These are phyloP conservation scores for Fusarium coffeatum DNA, from an alignment of 2,329 filamentous ascomycete genomes.

Conservation along the genomic window DNA sequence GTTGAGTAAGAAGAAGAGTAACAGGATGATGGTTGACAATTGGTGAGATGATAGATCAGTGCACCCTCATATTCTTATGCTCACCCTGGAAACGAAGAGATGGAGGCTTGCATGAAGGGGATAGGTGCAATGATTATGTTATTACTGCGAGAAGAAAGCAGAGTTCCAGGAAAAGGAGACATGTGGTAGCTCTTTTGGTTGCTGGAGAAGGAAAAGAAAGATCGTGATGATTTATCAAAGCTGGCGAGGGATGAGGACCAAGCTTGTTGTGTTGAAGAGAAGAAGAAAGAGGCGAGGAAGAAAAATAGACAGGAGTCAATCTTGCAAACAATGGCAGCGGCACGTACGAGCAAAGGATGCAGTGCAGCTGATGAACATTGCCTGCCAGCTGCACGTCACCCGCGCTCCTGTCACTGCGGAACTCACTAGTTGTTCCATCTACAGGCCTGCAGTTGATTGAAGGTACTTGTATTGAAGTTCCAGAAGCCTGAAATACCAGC, in stretches of 20 bases:
- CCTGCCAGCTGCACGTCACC: constrained; percentile 19
- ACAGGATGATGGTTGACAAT: background rate
- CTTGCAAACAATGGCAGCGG: too few species aligned
- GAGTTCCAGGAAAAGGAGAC: background rate
- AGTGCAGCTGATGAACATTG: constrained; percentile 16
- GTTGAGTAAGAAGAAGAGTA: background rate
- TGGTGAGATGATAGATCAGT: background rate
- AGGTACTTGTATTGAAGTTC: background rate
- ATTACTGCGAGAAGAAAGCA: background rate
- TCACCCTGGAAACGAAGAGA: background rate
- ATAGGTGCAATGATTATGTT: background rate
- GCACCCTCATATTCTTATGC: background rate
- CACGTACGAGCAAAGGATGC: background rate
- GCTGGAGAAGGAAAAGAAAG: background rate
- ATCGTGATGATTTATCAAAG: background rate
- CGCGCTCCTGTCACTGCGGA: background rate
- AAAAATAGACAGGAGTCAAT: background rate
- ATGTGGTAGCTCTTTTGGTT: background rate
- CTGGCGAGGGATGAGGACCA: too few species aligned
- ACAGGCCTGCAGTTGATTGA: background rate
- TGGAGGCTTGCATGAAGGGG: background rate
- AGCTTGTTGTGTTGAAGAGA: background rate
- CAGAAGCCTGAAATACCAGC: background rate
- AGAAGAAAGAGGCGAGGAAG: background rate
- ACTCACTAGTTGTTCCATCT: background rate